These are phyloP conservation scores for Aspergillus ostianus DNA, from an alignment of 495 filamentous ascomycete genomes.

Conservation along the genomic window DNA sequence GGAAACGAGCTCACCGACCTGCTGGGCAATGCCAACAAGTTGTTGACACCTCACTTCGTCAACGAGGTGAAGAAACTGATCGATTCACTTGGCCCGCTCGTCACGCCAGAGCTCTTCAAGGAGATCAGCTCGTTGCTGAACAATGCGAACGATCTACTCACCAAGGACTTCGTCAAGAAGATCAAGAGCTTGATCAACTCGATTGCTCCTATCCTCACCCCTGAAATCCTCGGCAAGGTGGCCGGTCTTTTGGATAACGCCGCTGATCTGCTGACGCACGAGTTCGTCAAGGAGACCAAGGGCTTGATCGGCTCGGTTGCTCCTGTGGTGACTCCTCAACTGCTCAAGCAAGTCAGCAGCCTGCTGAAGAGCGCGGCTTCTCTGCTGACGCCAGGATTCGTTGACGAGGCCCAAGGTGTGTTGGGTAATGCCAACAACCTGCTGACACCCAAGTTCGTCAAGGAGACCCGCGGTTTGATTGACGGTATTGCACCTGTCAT, in stretches of 20 bases:
- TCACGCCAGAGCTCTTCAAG: conserved; percentile 27
- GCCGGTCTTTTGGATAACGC: conserved; percentile 36
- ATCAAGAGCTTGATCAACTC: conserved; percentile 29
- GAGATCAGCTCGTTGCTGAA: conserved; percentile 29
- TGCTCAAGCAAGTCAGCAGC: conserved; percentile 37
- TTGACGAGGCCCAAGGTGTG: conserved; percentile 38
- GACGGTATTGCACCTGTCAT: conserved; percentile 34
- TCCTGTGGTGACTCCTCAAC: conserved; percentile 34
- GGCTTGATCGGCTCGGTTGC: conserved; percentile 35
- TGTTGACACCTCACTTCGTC: conserved; percentile 37
- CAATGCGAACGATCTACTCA: conserved; percentile 28
- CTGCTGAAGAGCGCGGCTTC: conserved; percentile 43
- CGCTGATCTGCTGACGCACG: conserved; percentile 32
- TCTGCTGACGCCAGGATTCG: conserved; percentile 40
- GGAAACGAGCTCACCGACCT: conserved; percentile 16
- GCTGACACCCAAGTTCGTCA: conserved; percentile 42
- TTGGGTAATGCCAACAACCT: conserved; percentile 39
- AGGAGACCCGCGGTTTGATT: conserved; percentile 39
- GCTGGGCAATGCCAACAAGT: conserved; percentile 34
- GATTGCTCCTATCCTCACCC: conserved; percentile 34
- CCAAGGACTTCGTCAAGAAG: conserved; percentile 32
- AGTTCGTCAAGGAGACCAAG: conserved; percentile 41
- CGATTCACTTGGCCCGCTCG: conserved; percentile 30
- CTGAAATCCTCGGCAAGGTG: conserved; percentile 33
- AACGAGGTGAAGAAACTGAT: conserved; percentile 32